phyloP scores from a whole-genome alignment of 192 early-diverging fungal species.

The Chytriomyces confervae region DNA sequence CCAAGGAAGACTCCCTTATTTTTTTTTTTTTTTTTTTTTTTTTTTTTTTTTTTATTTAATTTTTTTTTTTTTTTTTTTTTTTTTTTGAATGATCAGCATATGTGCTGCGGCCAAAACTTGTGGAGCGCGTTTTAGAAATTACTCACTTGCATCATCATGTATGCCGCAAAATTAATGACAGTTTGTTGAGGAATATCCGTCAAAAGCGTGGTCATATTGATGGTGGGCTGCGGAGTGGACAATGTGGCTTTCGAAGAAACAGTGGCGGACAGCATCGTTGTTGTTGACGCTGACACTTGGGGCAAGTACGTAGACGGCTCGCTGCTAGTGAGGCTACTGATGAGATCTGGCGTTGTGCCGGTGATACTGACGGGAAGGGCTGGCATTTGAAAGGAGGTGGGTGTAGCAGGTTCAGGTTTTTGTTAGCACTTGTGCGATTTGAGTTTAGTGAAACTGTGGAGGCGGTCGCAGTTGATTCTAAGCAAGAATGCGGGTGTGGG shows the following conservation, averaged over 20 bases:
- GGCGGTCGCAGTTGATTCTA: neutral
- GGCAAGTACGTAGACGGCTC: neutral
- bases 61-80: neutral
- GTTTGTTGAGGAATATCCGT: neutral
- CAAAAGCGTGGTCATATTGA: slow-evolving; percentile 15
- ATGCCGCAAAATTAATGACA: slow-evolving; percentile 28
- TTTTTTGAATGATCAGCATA: neutral
- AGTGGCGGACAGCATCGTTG: neutral
- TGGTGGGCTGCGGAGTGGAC: neutral
- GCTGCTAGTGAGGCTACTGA: neutral
- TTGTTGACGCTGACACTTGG: neutral
- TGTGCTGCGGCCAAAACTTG: no score
- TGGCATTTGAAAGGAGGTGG: neutral
- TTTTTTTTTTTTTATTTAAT: neutral
- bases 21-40: neutral
- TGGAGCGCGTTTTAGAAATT: no score
- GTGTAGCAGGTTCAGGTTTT: neutral
- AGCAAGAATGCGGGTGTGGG: neutral
- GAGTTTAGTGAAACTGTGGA: neutral
- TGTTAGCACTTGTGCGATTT: neutral
- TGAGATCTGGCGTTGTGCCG: neutral
- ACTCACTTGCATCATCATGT: slow-evolving; percentile 39
- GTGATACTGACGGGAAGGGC: neutral
- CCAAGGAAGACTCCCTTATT: slow-evolving; percentile 33
- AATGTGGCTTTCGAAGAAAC: neutral